phyloP scores from a whole-genome alignment of 2,329 filamentous ascomycete genomes.

The Alternaria sp. region DNA sequence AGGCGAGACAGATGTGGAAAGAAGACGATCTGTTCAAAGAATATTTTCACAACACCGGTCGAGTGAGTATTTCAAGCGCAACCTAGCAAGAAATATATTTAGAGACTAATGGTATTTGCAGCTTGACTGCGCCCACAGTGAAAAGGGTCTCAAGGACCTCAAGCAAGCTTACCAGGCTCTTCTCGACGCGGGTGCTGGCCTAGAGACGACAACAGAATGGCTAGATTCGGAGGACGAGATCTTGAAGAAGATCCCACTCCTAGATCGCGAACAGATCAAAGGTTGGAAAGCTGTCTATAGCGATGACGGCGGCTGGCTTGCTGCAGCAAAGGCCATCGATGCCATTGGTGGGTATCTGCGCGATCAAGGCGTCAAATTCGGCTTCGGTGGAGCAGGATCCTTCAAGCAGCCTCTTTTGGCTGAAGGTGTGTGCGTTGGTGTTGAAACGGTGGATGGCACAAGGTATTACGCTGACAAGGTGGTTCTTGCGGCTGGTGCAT shows the following conservation, averaged over 20 bases:
- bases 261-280: slow-evolving; percentile 51
- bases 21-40: slow-evolving; percentile 55
- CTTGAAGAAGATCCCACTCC: slow-evolving; percentile 49
- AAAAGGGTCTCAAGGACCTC: slow-evolving; percentile 48
- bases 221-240: slow-evolving; percentile 56
- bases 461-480: slow-evolving; percentile 54
- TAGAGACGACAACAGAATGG: slow-evolving; percentile 53
- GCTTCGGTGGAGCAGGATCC: slow-evolving; percentile 52
- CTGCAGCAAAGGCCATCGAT: slow-evolving; percentile 56
- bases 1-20: slow-evolving; percentile 52
- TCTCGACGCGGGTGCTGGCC: slow-evolving; percentile 31
- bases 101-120: slow-evolving; percentile 12
- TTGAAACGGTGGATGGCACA: slow-evolving; percentile 52
- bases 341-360: slow-evolving; percentile 52
- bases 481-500: slow-evolving; percentile 51
- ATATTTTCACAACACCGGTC: slow-evolving; percentile 56
- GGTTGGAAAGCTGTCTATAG: slow-evolving; percentile 57
- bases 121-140: slow-evolving; percentile 45
- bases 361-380: slow-evolving; percentile 51
- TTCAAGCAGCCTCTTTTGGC: slow-evolving; percentile 54
- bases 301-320: slow-evolving; percentile 56
- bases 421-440: slow-evolving; percentile 48
- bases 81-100: neutral
- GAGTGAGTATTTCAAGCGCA: slow-evolving; percentile 18
- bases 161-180: slow-evolving; percentile 48